Conservation (phyloP, 2,329 filamentous ascomycete genomes). For the Botrytis paeoniae region DNA sequence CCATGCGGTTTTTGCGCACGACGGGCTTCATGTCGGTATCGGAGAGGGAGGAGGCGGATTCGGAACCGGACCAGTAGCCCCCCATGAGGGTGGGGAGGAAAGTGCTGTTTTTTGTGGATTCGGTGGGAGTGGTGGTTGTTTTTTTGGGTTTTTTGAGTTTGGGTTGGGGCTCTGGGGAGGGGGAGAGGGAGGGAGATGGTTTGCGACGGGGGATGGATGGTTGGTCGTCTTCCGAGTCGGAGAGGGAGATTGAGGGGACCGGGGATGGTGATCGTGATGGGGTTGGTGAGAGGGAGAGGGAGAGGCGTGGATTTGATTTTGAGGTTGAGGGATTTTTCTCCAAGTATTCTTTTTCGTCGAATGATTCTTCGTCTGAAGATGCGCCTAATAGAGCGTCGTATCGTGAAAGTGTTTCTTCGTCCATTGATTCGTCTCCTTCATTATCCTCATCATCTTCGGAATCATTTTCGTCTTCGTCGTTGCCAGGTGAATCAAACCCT, state of each 20-base stretch:
- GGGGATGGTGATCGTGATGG: conserved; percentile 25
- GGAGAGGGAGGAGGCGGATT: conserved; percentile 66
- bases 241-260: conserved; percentile 2
- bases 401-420: conserved; percentile 32
- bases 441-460: conserved; percentile 18
- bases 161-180: conserved; percentile 22
- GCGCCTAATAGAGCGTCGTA: conserved; percentile 35
- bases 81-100: conserved; percentile 76
- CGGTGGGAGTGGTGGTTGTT: conserved; percentile 20
- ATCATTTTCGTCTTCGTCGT: conserved; percentile 22
- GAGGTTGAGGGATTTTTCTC: conserved; percentile 19
- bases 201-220: background rate
- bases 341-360: conserved; percentile 30
- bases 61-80: conserved; percentile 75
- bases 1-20: conserved; percentile 68
- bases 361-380: conserved; percentile 37
- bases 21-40: conserved; percentile 51
- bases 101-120: conserved; percentile 43
- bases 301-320: conserved; percentile 22
- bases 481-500: conserved; percentile 26
- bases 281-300: conserved; percentile 28
- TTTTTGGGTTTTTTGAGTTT: conserved; percentile 27
- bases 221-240: conserved; percentile 18
- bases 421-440: conserved; percentile 27
- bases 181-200: conserved; percentile 16